Base-by-base conservation (phyloP, 1,139 yeast species). In the Yamadazyma epiphylla region DNA sequence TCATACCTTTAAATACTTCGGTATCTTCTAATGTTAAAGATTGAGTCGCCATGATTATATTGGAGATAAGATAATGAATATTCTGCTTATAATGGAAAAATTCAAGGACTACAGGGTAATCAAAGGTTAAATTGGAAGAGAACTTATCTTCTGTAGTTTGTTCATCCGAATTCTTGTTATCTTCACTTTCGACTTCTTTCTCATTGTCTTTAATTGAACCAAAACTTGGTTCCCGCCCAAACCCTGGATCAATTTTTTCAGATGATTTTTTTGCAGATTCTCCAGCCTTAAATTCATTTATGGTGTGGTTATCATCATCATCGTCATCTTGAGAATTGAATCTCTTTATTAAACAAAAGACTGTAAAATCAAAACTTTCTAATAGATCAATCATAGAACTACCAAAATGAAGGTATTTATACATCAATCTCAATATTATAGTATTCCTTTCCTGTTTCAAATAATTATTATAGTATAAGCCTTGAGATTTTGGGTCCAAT, bases 11-110 rank as follows among this genome's bases (percentile, higher is more conserved):
- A 54, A 83, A 83, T 2, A 79, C 81, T 36, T 80, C 86, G 1
- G 89, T 86, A 46, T 84, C 94, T 22, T 71, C 75, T 11, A 83
- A 61, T 0, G 94, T 81, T 13, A 84, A 60, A 4, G 79, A 70
- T 46, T 85, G 94, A 0, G 86, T 70, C 16, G 81, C 75, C 70
- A 83, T 72, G 16, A 84, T 66, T 11, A 86, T 64, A 17, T 72
- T 71, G 5, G 79, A 64, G 24, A 82, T 63, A 5, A 71, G 57
- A 42, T 83, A 80, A 52, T 87, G 91, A 25, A 85, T 55, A 13
- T 74, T 68, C 49, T 87, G 96, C 46, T 87, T 88, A 28, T 74
- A 63, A 39, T 81, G 83, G 49, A 81, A 74, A 50, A 85, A 86
- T 31, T 86, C 94, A 22, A 80, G 66, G 8, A 87, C 70, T 13